Conservation (phyloP, 1,284 basidiomycete species). For the Mycena sp. region DNA sequence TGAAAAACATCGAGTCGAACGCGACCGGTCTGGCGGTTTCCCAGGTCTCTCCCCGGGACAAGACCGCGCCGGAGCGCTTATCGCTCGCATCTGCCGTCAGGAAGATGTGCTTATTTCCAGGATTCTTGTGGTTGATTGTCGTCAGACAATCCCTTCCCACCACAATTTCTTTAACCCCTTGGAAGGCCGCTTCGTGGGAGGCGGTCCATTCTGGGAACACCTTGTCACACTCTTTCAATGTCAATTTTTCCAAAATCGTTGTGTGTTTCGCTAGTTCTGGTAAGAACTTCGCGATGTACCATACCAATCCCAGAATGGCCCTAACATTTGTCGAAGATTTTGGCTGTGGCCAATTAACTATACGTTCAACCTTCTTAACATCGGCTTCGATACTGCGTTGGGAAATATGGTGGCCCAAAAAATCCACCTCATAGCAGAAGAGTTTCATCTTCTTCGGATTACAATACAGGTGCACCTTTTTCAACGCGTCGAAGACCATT, state of each 20-base stretch:
- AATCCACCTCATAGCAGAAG: constrained; percentile 25
- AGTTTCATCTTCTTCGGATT: constrained; percentile 37
- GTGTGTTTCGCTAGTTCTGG: background rate
- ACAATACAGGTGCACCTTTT: constrained; percentile 12
- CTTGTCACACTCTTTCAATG: constrained; percentile 36
- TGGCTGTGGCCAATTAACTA: constrained; percentile 5
- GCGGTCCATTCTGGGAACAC: too few species aligned
- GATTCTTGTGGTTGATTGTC: too few species aligned
- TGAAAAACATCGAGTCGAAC: too few species aligned
- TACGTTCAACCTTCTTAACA: background rate
- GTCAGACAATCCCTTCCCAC: too few species aligned
- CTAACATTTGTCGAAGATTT: background rate
- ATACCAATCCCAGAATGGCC: background rate
- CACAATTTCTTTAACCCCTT: too few species aligned
- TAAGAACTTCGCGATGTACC: background rate
- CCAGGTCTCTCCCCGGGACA: too few species aligned
- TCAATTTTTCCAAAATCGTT: constrained; percentile 36
- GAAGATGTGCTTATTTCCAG: too few species aligned
- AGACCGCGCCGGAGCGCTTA: too few species aligned
- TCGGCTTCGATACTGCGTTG: constrained; percentile 31
- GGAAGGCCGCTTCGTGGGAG: too few species aligned
- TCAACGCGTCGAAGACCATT: constrained; percentile 35
- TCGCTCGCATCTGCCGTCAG: too few species aligned
- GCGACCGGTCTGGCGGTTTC: too few species aligned
- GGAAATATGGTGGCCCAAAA: constrained; percentile 34